phyloP scores from a whole-genome alignment of 164 flowering plant genomes.

The Tetrastigma voinierianum region DNA sequence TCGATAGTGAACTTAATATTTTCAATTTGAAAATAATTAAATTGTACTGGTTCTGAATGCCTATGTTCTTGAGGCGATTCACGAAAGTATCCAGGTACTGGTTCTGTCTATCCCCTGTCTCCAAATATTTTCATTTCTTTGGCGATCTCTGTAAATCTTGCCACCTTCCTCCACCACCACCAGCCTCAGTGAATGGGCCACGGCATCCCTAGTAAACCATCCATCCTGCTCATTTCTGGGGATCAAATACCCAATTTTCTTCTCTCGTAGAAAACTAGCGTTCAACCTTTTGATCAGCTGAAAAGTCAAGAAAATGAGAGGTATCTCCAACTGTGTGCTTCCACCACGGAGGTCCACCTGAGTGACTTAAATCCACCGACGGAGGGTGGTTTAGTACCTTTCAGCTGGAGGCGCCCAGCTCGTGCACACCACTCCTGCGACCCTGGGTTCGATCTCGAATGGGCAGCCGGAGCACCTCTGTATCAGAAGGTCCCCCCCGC shows the following conservation, averaged over 20 bases:
- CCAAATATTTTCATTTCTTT: constrained; percentile 15
- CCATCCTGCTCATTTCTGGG: constrained; percentile 42
- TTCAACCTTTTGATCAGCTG: constrained; percentile 34
- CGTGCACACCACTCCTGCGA: constrained; percentile 27
- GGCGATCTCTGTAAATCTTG: constrained; percentile 22
- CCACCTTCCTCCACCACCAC: constrained; percentile 41
- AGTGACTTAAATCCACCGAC: constrained; percentile 41
- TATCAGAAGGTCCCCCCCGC: not conserved
- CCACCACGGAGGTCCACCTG: constrained; percentile 47
- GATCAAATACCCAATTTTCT: constrained; percentile 40
- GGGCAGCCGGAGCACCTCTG: constrained; percentile 22
- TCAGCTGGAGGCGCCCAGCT: constrained; percentile 49
- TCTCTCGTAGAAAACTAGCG: constrained; percentile 22
- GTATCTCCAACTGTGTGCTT: constrained; percentile 28
- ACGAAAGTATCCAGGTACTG: too few species aligned
- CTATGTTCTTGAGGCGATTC: too few species aligned
- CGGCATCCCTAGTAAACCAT: constrained; percentile 36
- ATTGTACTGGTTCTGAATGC: too few species aligned
- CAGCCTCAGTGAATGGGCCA: constrained; percentile 34
- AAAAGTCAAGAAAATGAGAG: constrained; percentile 33
- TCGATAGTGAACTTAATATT: too few species aligned
- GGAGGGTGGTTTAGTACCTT: too few species aligned
- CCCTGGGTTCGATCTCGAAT: constrained; percentile 27
- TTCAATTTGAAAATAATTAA: too few species aligned
- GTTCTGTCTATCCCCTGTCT: too few species aligned